Evolutionary conservation across 169 alveolate species (phyloP).

Genomic region (Plasmodium vinckei): DNA sequence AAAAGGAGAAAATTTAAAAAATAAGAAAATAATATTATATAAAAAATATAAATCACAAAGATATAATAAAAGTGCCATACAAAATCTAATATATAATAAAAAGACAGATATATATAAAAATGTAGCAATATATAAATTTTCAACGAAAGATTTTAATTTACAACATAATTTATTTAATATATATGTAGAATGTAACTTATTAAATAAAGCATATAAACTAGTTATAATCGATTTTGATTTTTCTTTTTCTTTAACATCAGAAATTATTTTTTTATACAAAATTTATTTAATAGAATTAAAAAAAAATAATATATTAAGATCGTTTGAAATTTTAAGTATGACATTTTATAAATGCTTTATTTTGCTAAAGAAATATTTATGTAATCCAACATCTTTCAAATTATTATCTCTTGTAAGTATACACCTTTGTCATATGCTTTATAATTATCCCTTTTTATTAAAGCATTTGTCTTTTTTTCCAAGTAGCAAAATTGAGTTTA

Average conservation of each 20-base stretch:
- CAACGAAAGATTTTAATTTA: conserved; percentile 22
- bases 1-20: conserved; percentile 24
- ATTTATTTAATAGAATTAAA: conserved; percentile 64
- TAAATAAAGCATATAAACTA: conserved; percentile 56
- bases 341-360: conserved; percentile 59
- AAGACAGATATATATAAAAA: conserved; percentile 43
- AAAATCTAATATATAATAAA: conserved; percentile 42
- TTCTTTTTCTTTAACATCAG: conserved; percentile 63
- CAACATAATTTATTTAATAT: conserved; percentile 68
- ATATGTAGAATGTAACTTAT: conserved; percentile 42
- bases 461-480: conserved; percentile 31
- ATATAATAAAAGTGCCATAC: conserved; percentile 15
- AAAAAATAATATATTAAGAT: conserved; percentile 34
- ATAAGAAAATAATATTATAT: neutral
- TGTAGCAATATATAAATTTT: conserved; percentile 53
- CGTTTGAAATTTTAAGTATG: conserved; percentile 42
- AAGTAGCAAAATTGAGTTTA: conserved; percentile 20
- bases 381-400: conserved; percentile 67
- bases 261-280: conserved; percentile 60
- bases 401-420: conserved; percentile 51
- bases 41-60: neutral
- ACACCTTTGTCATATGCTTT: conserved; percentile 43
- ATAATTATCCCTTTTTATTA: conserved; percentile 41
- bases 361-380: conserved; percentile 49
- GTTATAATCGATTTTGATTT: conserved; percentile 47